Conservation (phyloP, 2,329 filamentous ascomycete genomes). For the Basipetospora chlamydospora region DNA sequence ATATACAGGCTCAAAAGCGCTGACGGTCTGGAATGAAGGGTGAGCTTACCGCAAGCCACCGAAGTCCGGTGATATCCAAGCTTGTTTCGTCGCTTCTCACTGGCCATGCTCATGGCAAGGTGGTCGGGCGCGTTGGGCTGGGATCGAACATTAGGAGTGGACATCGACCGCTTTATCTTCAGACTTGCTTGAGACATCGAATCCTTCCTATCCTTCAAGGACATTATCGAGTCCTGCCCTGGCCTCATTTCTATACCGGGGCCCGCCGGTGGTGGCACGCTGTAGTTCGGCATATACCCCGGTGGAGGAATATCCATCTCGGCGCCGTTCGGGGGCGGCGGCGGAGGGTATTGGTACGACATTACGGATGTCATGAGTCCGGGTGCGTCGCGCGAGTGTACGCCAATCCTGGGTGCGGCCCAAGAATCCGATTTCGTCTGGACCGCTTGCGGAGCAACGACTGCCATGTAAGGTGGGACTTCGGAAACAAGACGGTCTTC, state of each 20-base stretch:
- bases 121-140: constrained; percentile 21
- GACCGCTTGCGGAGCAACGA: constrained; percentile 16
- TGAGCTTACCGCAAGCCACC: constrained; percentile 78
- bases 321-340: constrained; percentile 24
- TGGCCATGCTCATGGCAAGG: constrained; percentile 19
- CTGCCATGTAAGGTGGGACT: constrained; percentile 22
- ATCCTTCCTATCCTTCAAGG: constrained; percentile 22
- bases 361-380: constrained; percentile 27
- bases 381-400: constrained; percentile 4
- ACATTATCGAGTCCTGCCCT: constrained; percentile 16
- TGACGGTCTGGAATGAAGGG: no score
- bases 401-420: constrained; percentile 13
- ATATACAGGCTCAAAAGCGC: no score
- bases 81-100: constrained; percentile 62
- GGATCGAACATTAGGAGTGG: constrained; percentile 31
- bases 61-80: constrained; percentile 91
- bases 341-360: constrained; percentile 33
- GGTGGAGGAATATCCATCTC: constrained; percentile 26
- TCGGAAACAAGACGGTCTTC: no score
- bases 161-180: constrained; percentile 33
- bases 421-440: constrained; percentile 18
- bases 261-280: constrained; percentile 16
- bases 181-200: constrained; percentile 20
- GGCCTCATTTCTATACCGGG: constrained; percentile 13
- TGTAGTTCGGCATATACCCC: constrained; percentile 18